phyloP scores from a whole-genome alignment of 768 basidiomycete genomes.

The Tulasnella sp. region DNA sequence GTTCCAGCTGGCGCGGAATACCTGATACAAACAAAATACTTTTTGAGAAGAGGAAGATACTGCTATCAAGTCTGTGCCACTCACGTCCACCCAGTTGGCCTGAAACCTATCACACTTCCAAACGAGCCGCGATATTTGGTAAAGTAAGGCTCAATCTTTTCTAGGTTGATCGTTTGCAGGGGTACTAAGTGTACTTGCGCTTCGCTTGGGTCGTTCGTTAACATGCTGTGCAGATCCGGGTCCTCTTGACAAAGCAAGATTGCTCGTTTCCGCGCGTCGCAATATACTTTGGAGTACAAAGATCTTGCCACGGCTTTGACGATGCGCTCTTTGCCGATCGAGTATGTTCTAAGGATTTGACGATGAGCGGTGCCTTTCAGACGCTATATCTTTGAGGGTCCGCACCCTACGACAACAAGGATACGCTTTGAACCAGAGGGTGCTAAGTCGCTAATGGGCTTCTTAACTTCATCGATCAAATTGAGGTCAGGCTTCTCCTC shows the following conservation, averaged over 20 bases:
- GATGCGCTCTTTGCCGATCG: slow-evolving; percentile 94
- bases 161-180: slow-evolving; percentile 58
- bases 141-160: slow-evolving; percentile 66
- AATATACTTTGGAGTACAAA: slow-evolving; percentile 73
- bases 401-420: slow-evolving; percentile 65
- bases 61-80: slow-evolving; percentile 24
- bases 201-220: slow-evolving; percentile 63
- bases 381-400: neutral
- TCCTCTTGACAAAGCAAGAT: slow-evolving; percentile 80
- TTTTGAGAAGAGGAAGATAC: neutral
- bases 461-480: slow-evolving; percentile 1
- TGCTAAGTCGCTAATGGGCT: neutral
- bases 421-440: slow-evolving; percentile 20
- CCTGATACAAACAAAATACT: slow-evolving; percentile 27
- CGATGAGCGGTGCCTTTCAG: neutral
- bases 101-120: slow-evolving; percentile 62
- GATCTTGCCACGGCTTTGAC: slow-evolving; percentile 90
- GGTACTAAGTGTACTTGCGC: slow-evolving; percentile 83
- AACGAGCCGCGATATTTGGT: slow-evolving; percentile 63
- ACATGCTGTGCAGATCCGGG: slow-evolving; percentile 61
- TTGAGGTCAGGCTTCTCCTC: neutral
- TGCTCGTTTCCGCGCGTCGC: slow-evolving; percentile 70
- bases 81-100: slow-evolving; percentile 96
- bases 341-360: slow-evolving; percentile 62
- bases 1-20: slow-evolving; percentile 56